Base-by-base conservation (phyloP, 768 basidiomycete genomes). In the Stropharia rugosoannulata region DNA sequence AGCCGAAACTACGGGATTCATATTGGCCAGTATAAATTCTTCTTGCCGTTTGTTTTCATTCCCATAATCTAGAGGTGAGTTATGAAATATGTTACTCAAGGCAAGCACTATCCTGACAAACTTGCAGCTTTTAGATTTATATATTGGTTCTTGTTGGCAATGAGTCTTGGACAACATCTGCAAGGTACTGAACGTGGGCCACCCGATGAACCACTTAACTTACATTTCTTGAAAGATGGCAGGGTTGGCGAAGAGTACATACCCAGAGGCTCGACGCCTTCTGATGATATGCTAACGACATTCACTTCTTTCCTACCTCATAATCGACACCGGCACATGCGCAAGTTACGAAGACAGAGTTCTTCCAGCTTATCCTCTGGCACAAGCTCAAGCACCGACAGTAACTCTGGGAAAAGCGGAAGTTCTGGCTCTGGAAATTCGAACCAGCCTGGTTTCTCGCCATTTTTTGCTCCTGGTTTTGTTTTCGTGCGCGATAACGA, bases 401-500 rank as follows among this genome's bases (percentile, higher is more conserved):
- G 29, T 7, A 32, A 32, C 9, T 32, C 29, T 7, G 29, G 29
- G 1, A 32, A 32, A 32, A 32, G 3, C 6, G 29, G 29, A 7
- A 32, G 29, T 32, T 7, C 29, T 32, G 9, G 22, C 4, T 22
- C 22, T 22, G 22, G 22, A 22, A 22, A 22, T 22, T 22, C 29
- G 9, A 32, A 32, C 9, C 29, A 32, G 29, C 29, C 29, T 10
- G 9, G 9, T 10, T 32, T 32, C 29, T 10, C 29, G 29, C 29
- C 29, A 22, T 22, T 22, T 22, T 22, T 22, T 22, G 22, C 22
- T 1, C 5, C 5, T 32, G 29, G 29, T 1, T 32, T 32, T 10
- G 6, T 10, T 44, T 16, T 64, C 19, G 53, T 73, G 3, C 64
- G 55, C 27, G 71, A 77, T 53, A 76, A 76, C 57, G 70, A 75